Evolutionary conservation across 1,139 yeast species (phyloP).

Genomic region (Waltiozyma solani): DNA sequence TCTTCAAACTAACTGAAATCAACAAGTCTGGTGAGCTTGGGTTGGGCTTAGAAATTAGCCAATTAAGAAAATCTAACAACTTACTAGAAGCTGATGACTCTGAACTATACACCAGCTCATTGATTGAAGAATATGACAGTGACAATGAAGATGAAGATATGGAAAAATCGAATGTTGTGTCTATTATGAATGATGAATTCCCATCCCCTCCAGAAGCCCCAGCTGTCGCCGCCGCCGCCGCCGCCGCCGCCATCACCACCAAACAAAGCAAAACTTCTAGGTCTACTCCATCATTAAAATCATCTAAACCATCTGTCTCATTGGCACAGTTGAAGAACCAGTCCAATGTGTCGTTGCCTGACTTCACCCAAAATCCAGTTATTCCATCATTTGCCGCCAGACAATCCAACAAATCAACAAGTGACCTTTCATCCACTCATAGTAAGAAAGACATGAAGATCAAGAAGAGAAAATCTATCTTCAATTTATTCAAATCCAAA

Average conservation of each 20-base stretch:
- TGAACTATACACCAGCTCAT: background rate
- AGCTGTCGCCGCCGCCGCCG: background rate
- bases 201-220: constrained; percentile 3
- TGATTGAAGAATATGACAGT: background rate
- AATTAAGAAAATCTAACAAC: background rate
- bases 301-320: background rate
- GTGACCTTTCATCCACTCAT: background rate
- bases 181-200: constrained; percentile 2
- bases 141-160: background rate
- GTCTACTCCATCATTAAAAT: too few relatives aligned
- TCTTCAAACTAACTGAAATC: background rate
- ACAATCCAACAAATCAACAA: background rate
- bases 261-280: too few relatives aligned
- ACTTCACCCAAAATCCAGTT: too few relatives aligned
- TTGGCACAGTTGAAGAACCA: constrained; percentile 1
- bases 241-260: background rate
- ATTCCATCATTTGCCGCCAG: too few relatives aligned
- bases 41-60: background rate
- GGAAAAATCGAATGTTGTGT: background rate
- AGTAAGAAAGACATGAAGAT: constrained; percentile 4
- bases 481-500: constrained; percentile 16
- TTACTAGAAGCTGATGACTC: background rate
- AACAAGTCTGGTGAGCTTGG: background rate
- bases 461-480: constrained; percentile 22
- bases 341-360: constrained; percentile 9